Conservation (phyloP, 345 rosid species). For the thale cress (Arabidopsis thaliana) region DNA sequence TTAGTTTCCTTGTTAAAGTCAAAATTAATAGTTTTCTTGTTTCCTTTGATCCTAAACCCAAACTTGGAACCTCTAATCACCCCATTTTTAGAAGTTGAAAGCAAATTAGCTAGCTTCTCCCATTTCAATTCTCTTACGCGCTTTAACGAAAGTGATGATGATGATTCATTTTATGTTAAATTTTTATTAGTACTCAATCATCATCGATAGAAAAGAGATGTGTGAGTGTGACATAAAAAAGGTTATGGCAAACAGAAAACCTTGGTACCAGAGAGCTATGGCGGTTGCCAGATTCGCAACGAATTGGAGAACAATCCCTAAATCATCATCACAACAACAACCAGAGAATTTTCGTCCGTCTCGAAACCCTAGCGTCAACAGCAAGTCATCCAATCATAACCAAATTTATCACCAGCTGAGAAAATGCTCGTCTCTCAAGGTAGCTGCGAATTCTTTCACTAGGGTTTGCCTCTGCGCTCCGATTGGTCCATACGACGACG, state of each 20-base stretch:
- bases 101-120: not conserved
- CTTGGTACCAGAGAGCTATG: slow-evolving; percentile 95
- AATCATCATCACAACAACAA: slow-evolving; percentile 38
- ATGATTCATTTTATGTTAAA: not conserved
- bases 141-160: not conserved
- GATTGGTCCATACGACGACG: slow-evolving; percentile 87
- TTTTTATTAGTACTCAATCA: not conserved
- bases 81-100: slow-evolving; percentile 8
- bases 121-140: slow-evolving; percentile 11
- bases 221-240: slow-evolving; percentile 40
- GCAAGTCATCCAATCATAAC: slow-evolving; percentile 47
- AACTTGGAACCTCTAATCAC: slow-evolving; percentile 19
- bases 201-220: slow-evolving; percentile 17
- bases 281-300: slow-evolving; percentile 62
- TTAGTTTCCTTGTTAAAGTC: slow-evolving; percentile 18
- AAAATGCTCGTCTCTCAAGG: slow-evolving; percentile 74
- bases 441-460: slow-evolving; percentile 76
- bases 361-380: slow-evolving; percentile 56
- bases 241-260: slow-evolving; percentile 62
- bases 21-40: slow-evolving; percentile 4
- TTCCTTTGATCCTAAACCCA: slow-evolving; percentile 12
- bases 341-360: slow-evolving; percentile 41
- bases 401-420: slow-evolving; percentile 52
- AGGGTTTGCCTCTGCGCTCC: slow-evolving; percentile 92
- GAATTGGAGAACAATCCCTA: slow-evolving; percentile 64